Conservation (phyloP, 208 protist species). For the Trypanosomatidae sp. region DNA sequence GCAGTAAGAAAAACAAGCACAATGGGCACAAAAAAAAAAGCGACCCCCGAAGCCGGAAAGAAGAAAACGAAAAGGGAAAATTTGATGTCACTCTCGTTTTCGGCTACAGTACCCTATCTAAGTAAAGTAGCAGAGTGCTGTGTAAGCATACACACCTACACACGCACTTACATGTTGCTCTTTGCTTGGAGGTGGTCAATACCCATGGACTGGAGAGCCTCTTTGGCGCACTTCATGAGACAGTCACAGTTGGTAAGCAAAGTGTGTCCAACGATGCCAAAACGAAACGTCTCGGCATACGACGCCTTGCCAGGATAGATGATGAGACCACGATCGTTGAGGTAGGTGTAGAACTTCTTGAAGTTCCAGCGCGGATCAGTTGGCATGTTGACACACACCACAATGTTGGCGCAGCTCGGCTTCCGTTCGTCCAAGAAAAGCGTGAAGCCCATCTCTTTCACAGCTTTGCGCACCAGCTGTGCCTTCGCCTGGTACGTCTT, state of each 20-base stretch:
- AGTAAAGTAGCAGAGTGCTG: neutral
- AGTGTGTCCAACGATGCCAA: slow-evolving; percentile 85
- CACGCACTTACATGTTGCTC: slow-evolving; percentile 39
- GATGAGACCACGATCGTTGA: slow-evolving; percentile 71
- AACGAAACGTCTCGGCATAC: slow-evolving; percentile 83
- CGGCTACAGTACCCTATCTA: neutral
- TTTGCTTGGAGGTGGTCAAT: slow-evolving; percentile 42
- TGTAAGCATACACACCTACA: neutral
- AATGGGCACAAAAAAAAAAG: neutral
- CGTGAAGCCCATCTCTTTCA: slow-evolving; percentile 72
- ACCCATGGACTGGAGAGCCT: slow-evolving; percentile 59
- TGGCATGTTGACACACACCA: slow-evolving; percentile 84
- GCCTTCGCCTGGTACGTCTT: slow-evolving; percentile 61
- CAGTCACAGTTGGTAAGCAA: slow-evolving; percentile 40
- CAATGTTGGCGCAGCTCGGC: slow-evolving; percentile 72
- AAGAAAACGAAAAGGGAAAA: neutral
- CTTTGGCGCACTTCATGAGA: slow-evolving; percentile 52
- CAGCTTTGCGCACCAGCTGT: slow-evolving; percentile 47
- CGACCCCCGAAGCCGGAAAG: neutral
- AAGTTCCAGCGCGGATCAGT: slow-evolving; percentile 81
- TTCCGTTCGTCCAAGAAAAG: slow-evolving; percentile 62
- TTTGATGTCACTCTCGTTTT: neutral
- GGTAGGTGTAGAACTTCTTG: slow-evolving; percentile 79
- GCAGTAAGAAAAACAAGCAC: neutral
- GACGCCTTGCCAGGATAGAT: slow-evolving; percentile 89